phyloP scores from a whole-genome alignment of 2,329 filamentous ascomycete genomes.

The Colletotrichum tabaci region DNA sequence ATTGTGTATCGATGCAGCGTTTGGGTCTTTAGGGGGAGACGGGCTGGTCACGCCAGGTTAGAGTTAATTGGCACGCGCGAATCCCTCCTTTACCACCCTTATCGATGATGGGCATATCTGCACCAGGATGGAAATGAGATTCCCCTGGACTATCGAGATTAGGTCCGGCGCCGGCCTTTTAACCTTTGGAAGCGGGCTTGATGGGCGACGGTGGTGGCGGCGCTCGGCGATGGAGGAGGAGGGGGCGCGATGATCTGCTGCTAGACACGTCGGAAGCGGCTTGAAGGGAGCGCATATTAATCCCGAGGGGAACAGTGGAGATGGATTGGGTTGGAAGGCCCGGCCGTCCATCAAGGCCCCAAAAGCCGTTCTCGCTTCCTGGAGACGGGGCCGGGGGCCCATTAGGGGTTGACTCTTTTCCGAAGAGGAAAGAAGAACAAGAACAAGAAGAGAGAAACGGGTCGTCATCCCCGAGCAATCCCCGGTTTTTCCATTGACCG shows the following conservation, averaged over 20 bases:
- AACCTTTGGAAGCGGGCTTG: conserved; percentile 24
- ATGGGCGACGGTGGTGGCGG: conserved; percentile 7
- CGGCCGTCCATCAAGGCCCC: neutral
- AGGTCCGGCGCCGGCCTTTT: conserved; percentile 31
- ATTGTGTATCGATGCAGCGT: neutral
- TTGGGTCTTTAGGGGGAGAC: conserved; percentile 3
- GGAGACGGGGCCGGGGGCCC: neutral
- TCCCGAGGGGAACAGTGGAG: conserved; percentile 34
- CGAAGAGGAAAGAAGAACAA: neutral
- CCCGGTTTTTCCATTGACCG: neutral
- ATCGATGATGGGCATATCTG: conserved; percentile 29
- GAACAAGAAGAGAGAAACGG: neutral
- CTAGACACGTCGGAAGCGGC: conserved; percentile 25
- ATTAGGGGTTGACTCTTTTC: neutral
- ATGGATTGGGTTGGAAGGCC: conserved; percentile 7
- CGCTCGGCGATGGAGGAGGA: conserved; percentile 5
- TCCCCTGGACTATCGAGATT: conserved; percentile 40
- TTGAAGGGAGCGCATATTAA: conserved; percentile 33
- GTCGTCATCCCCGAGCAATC: neutral
- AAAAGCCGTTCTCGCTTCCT: conserved; percentile 5
- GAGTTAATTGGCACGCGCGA: conserved; percentile 15
- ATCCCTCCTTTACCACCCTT: conserved; percentile 11
- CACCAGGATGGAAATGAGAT: conserved; percentile 34
- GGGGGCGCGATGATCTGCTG: conserved; percentile 25
- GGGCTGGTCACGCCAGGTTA: neutral